Base-by-base conservation (phyloP, 1,139 yeast species). In the Geotrichum restrictum region DNA sequence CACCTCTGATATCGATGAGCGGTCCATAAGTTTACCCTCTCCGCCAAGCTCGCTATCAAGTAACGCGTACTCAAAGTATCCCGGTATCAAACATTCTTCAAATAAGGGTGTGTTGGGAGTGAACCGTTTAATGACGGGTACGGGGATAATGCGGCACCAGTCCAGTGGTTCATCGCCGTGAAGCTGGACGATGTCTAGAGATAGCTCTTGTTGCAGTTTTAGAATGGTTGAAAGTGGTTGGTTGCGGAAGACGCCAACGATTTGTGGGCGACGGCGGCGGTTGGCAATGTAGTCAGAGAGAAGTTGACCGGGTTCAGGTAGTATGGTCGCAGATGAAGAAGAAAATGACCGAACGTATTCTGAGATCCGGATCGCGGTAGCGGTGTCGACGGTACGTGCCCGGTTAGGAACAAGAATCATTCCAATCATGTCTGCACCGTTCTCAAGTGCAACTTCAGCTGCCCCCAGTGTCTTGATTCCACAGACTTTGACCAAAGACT, bases 1-100 rank as follows among this genome's bases (percentile, higher is more conserved):
- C 68, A 79, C 76, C n/a, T 61, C 57, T 1, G 66, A 62, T 6
- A 81, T 73, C n/a, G 70, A 66, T 1, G 66, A 60, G 96, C 98
- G 89, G 64, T 88, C 83, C 21, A 89, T 79, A 18, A 73, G 63
- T 54, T 81, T 79, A 3, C 98, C 98, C 62, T 88, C 94, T 1
- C 98, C 98, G 8, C 98, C 98, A 2, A 77, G 77, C 62, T 88
- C 97, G 1, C 96, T 85, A 64, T 93, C 98, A 27, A 93, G 72
- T 51, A 93, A 73, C 1, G 93, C 81, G 24, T 83, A 56, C 18
- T 81, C 69, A 46, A 81, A 80, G 49, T 69, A 68, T 3, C 72
- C 71, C 1, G 71, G 77, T 48, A 70, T 53, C 13, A 64, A 66
- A 48, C 66, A 62, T 24, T 59, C 58, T 54, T 50, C 73, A 69